Evolutionary conservation across 495 filamentous ascomycete species (phyloP), one percentile per base, ranked within the genome.

Genomic region (Bryoglossum gracile): DNA sequence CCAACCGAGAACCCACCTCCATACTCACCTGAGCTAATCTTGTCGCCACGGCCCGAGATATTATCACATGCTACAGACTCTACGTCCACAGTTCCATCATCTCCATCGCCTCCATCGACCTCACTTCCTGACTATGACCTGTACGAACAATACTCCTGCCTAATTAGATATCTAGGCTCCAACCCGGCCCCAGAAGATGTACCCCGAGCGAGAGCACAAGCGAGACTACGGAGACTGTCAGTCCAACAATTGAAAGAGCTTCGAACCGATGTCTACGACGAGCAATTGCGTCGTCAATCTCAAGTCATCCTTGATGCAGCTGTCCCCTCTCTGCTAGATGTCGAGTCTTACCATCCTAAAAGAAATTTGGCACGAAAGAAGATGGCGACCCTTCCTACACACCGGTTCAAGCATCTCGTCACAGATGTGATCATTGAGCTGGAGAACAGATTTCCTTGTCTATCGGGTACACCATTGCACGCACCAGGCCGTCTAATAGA

Each of bases 241-340:
- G 71, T 81, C 10, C 86, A 84, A 21, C 91, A 96, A 62, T 95
- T 97, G 60, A 83, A 90, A 61, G 89, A 95, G 66, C 73, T 96
- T 14, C 92, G 87, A 54, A 94, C 87, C 17, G 91, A 96, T 62
- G 89, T 96, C 25, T 95, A 89, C 66, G 91, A 97, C 64, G 91
- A 97, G 65, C 69, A 95, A 32, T 73, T 89, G 47, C 86, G 92
- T 25, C 80, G 91, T 44, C 85, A 92, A 62, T 72, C 80, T 58
- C 5, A 8, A 3, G n/a, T 11, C 37, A 67, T 67, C 0, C 59
- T 57, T 22, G 13, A 30, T 6, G 5, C 5, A 5, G 26, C 13
- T 30, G 61, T 5, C 85, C 86, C 11, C 16, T 89, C 75, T 59
- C 73, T 96, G n/a, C 70, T 82, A 17, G 83, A 87, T 3, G 86